A percentile compares a stretch with the other conserved stretches of the same genome.
Conservation (phyloP, 345 rosid species). For the Orychophragmus violaceus region DNA sequence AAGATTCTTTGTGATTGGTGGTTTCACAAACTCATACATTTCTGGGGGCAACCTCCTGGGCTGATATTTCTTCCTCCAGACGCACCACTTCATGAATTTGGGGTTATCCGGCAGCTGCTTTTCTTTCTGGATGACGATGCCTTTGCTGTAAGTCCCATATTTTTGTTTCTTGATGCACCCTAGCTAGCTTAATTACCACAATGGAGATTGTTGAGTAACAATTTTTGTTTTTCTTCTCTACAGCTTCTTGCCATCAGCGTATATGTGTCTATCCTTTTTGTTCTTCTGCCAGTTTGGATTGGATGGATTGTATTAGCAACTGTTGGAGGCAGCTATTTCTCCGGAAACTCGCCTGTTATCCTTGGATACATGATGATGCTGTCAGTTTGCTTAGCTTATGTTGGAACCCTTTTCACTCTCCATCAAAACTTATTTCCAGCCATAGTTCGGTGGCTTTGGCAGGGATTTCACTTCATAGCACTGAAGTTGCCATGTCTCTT, state of each 20-base stretch:
- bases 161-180: neutral
- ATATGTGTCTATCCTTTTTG: neutral
- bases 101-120: constrained; percentile 1
- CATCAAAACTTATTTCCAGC: neutral
- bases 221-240: neutral
- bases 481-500: neutral
- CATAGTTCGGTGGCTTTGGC: neutral
- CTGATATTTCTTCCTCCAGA: neutral
- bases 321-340: neutral
- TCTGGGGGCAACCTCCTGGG: neutral
- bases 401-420: neutral
- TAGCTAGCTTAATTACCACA: no score
- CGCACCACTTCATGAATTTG: constrained; percentile 3
- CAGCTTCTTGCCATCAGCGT: constrained; percentile 9
- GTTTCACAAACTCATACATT: neutral
- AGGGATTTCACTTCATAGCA: neutral
- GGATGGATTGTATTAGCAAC: constrained; percentile 3
- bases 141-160: constrained; percentile 11
- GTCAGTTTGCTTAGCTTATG: neutral
- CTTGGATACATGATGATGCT: constrained; percentile 4
- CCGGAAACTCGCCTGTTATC: neutral
- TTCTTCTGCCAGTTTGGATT: constrained; percentile 13
- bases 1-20: constrained; percentile 20
- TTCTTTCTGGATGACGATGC: constrained; percentile 16
- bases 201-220: neutral